These are phyloP conservation scores for Echinochloa phyllopogon DNA, from an alignment of 176 grass and related monocot species.

Conservation along the genomic window DNA sequence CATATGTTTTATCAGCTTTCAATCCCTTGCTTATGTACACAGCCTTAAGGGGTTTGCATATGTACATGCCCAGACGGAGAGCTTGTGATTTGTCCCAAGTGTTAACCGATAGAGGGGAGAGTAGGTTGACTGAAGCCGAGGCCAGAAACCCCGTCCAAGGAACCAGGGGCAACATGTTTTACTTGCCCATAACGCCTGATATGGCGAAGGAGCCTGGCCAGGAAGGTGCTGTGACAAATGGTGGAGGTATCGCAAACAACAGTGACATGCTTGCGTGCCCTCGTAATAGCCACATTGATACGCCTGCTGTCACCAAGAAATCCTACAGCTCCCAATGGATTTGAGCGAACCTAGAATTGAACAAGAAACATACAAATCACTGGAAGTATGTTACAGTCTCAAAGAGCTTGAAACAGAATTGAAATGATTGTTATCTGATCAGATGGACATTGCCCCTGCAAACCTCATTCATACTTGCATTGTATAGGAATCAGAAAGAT, in stretches of 20 bases:
- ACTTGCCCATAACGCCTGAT: slow-evolving; percentile 82
- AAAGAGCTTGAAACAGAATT: slow-evolving; percentile 20
- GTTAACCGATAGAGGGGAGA: slow-evolving; percentile 63
- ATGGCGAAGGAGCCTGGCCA: slow-evolving; percentile 80
- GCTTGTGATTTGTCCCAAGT: background rate
- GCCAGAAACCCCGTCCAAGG: slow-evolving; percentile 60
- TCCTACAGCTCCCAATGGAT: slow-evolving; percentile 85
- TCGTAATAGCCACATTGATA: slow-evolving; percentile 88
- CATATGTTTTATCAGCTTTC: slow-evolving; percentile 15
- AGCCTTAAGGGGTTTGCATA: slow-evolving; percentile 32
- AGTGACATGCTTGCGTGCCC: slow-evolving; percentile 81
- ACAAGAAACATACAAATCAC: slow-evolving; percentile 8
- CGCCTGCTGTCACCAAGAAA: slow-evolving; percentile 85
- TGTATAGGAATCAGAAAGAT: slow-evolving; percentile 22
- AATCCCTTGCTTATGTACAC: slow-evolving; percentile 24
- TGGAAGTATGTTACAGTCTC: background rate
- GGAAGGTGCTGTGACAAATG: slow-evolving; percentile 90
- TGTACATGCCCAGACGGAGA: slow-evolving; percentile 25
- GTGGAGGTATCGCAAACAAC: slow-evolving; percentile 93
- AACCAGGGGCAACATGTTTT: slow-evolving; percentile 74
- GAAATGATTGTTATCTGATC: slow-evolving; percentile 3
- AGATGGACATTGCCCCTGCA: background rate
- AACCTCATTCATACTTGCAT: slow-evolving; percentile 10
- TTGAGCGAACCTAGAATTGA: slow-evolving; percentile 75
- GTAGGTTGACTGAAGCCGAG: slow-evolving; percentile 59